These are phyloP conservation scores for Colletotrichum tamarilloi DNA, from an alignment of 2,329 filamentous ascomycete species.

Conservation along the genomic window DNA sequence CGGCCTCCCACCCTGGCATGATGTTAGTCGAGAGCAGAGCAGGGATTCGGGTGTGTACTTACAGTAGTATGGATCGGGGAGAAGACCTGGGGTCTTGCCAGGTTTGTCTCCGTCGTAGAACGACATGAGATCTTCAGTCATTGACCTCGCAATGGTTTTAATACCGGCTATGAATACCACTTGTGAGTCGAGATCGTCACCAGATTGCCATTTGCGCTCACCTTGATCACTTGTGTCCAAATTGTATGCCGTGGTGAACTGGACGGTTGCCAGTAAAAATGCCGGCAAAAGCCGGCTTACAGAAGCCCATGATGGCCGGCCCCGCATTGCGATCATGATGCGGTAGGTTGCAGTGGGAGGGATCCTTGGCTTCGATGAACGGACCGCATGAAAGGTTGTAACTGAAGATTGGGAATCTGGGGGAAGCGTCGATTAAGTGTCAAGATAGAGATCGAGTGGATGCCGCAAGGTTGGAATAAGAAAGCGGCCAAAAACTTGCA, in stretches of 20 bases:
- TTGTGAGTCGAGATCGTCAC: neutral
- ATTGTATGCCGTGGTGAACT: constrained; percentile 46
- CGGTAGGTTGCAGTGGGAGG: neutral
- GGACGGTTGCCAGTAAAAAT: constrained; percentile 18
- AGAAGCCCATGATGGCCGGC: constrained; percentile 27
- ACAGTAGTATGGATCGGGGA: constrained; percentile 68
- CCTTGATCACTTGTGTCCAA: constrained; percentile 50
- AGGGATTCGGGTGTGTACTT: constrained; percentile 38
- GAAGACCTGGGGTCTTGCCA: constrained; percentile 61
- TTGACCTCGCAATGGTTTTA: constrained; percentile 58
- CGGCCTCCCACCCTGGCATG: constrained; percentile 74
- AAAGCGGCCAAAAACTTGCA: constrained; percentile 8
- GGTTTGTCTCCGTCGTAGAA: constrained; percentile 61
- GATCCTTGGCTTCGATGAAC: constrained; percentile 13
- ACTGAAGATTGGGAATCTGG: constrained; percentile 16
- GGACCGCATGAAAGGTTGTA: constrained; percentile 18
- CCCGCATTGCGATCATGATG: constrained; percentile 35
- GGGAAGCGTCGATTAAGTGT: constrained; percentile 15
- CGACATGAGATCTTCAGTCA: constrained; percentile 54
- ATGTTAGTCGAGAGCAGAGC: neutral
- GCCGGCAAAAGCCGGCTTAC: constrained; percentile 27
- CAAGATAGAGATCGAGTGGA: constrained; percentile 14
- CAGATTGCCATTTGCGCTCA: constrained; percentile 32
- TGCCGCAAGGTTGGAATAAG: constrained; percentile 14
- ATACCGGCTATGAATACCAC: constrained; percentile 56